Conservation (phyloP, 331 rosid genomes). For the Malus hybrid region DNA sequence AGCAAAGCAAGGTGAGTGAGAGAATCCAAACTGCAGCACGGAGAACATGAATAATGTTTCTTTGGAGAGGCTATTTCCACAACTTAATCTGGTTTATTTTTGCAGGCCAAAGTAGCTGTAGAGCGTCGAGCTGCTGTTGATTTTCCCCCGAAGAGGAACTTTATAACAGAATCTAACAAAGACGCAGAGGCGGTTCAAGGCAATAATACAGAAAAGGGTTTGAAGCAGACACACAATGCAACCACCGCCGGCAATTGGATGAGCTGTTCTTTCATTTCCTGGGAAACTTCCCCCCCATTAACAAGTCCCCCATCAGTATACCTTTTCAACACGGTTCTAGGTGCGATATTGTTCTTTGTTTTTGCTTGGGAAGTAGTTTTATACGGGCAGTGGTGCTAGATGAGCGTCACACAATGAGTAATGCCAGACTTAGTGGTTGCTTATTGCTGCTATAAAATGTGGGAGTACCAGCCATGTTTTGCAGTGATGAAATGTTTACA, state of each 20-base stretch:
- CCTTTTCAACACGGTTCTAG: not conserved
- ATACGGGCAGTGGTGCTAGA: not conserved
- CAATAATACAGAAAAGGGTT: constrained; percentile 2
- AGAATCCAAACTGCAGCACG: not conserved
- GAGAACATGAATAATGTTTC: not conserved
- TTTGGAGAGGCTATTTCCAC: not conserved
- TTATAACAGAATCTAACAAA: not conserved
- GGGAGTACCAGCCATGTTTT: no score
- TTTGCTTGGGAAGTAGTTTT: not conserved
- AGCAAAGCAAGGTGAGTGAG: constrained; percentile 25
- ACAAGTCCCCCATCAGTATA: not conserved
- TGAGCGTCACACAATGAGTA: not conserved
- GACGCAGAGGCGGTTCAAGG: constrained; percentile 1
- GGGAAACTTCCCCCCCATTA: constrained; percentile 12
- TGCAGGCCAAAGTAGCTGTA: constrained; percentile 24
- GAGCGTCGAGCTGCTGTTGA: not conserved
- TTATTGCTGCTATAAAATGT: not conserved
- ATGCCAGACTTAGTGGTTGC: not conserved
- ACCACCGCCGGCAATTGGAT: constrained; percentile 3
- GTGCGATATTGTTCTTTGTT: not conserved
- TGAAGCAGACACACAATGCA: constrained; percentile 7
- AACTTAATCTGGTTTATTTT: constrained; percentile 2
- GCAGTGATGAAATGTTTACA: not conserved
- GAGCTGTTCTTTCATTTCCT: constrained; percentile 16
- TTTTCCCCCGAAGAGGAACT: not conserved